Conservation (phyloP, 495 filamentous ascomycete species). For the Polyplosphaeria fusca region DNA sequence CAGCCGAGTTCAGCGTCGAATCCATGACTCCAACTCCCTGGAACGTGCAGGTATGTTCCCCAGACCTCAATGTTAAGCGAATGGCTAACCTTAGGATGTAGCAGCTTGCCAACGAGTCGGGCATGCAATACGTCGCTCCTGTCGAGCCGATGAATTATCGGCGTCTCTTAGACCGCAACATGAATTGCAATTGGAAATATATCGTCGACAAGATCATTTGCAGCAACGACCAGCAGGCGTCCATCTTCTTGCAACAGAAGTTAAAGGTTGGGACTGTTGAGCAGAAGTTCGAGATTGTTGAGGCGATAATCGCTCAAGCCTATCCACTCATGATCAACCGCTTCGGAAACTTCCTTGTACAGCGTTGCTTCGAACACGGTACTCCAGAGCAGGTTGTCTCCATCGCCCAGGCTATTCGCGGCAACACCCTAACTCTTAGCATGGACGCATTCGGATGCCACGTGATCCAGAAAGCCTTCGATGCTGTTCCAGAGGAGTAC, state of each 20-base stretch:
- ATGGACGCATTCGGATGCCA: conserved; percentile 99
- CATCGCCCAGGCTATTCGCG: conserved; percentile 91
- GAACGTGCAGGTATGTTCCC: conserved; percentile 48
- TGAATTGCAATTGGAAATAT: conserved; percentile 98
- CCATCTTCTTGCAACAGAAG: conserved; percentile 98
- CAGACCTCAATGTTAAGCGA: conserved; percentile 4
- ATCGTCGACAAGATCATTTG: conserved; percentile 99
- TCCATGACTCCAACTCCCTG: conserved; percentile 46
- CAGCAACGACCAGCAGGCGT: conserved; percentile 98
- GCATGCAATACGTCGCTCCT: conserved; percentile 66
- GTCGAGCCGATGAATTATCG: conserved; percentile 97
- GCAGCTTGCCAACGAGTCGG: conserved; percentile 18
- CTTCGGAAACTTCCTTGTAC: conserved; percentile 96
- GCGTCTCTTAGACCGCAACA: conserved; percentile 88
- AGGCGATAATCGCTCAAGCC: conserved; percentile 92
- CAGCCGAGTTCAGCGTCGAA: conserved; percentile 68
- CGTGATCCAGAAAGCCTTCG: conserved; percentile 97
- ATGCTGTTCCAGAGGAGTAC: conserved; percentile 94
- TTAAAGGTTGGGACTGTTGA: conserved; percentile 93
- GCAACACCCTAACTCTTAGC: conserved; percentile 87
- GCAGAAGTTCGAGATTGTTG: conserved; percentile 95
- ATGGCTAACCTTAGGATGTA: conserved; percentile 8
- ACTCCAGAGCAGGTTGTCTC: conserved; percentile 91
- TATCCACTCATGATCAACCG: conserved; percentile 97
- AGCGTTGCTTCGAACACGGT: conserved; percentile 97